These are phyloP conservation scores for Periconia macrospinosa DNA, from an alignment of 2,329 filamentous ascomycete species.

Conservation along the genomic window DNA sequence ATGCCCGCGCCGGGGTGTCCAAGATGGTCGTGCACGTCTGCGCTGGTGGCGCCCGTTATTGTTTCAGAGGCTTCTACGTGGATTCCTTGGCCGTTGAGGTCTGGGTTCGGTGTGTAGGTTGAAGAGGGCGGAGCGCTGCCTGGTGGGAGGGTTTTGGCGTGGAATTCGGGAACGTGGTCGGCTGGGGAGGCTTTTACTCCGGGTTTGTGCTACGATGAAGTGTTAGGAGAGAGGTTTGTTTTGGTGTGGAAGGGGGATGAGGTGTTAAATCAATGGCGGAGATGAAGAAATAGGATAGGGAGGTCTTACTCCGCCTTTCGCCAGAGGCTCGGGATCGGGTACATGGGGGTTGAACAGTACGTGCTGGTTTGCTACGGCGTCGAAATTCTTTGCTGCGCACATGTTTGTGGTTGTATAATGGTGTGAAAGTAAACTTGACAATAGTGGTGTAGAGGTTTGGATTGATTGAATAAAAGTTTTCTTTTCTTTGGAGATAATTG, in stretches of 20 bases:
- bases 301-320: conserved; percentile 24
- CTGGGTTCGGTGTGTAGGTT: conserved; percentile 50
- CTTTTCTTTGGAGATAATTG: too few species aligned
- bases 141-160: conserved; percentile 60
- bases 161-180: conserved; percentile 64
- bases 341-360: conserved; percentile 59
- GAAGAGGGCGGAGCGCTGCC: conserved; percentile 62
- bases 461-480: too few species aligned
- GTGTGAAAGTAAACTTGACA: too few species aligned
- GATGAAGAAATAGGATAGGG: background rate
- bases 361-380: conserved; percentile 51
- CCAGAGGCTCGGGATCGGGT: conserved; percentile 55
- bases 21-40: conserved; percentile 55
- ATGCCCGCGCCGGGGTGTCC: conserved; percentile 55
- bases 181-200: conserved; percentile 59
- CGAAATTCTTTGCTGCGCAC: conserved; percentile 50
- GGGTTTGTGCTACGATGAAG: conserved; percentile 58
- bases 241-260: too few species aligned
- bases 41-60: conserved; percentile 54
- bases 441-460: too few species aligned
- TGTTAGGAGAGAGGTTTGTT: background rate
- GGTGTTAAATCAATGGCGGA: too few species aligned
- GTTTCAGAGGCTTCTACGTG: conserved; percentile 49
- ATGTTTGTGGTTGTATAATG: conserved; percentile 27
- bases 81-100: conserved; percentile 45